Evolutionary conservation across 768 basidiomycete genomes (phyloP).

Genomic region (Melanogaster broomeanus): DNA sequence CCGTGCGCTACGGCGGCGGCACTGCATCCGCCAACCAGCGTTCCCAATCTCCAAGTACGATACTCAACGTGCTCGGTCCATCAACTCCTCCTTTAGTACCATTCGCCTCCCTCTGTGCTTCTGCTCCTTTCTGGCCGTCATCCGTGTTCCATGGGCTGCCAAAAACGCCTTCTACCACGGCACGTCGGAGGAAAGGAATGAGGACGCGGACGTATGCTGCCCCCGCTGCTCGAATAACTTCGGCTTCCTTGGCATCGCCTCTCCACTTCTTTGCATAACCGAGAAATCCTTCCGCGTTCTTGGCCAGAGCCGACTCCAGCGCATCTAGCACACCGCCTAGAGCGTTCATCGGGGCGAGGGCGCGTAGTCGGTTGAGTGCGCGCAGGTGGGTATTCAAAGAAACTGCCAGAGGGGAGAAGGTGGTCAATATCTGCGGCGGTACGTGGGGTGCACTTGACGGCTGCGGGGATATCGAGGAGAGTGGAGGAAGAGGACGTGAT

Average conservation of each 20-base stretch:
- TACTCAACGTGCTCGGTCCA: constrained; percentile 3
- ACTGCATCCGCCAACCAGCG: constrained; percentile 27
- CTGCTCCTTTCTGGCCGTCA: background rate
- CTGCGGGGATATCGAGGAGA: constrained; percentile 20
- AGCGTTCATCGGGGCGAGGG: constrained; percentile 73
- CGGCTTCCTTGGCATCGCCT: constrained; percentile 36
- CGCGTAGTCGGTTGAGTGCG: constrained; percentile 77
- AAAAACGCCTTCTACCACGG: constrained; percentile 77
- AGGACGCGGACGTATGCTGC: constrained; percentile 61
- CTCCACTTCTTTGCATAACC: constrained; percentile 41
- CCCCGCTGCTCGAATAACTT: constrained; percentile 50
- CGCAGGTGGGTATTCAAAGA: constrained; percentile 72
- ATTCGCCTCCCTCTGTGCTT: background rate
- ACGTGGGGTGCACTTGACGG: constrained; percentile 49
- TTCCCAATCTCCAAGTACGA: constrained; percentile 27
- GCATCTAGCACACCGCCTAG: constrained; percentile 46
- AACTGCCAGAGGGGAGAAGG: constrained; percentile 75
- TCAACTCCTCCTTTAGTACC: background rate
- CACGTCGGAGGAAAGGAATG: constrained; percentile 70
- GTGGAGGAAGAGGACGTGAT: constrained; percentile 32
- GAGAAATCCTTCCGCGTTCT: constrained; percentile 47
- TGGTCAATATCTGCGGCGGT: constrained; percentile 70
- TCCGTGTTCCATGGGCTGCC: constrained; percentile 33
- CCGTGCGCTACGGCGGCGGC: no score
- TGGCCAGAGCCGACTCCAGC: constrained; percentile 55